These are phyloP conservation scores for Cyclostephanos invisitatus DNA, from an alignment of 108 stramenopile genomes.

Conservation along the genomic window DNA sequence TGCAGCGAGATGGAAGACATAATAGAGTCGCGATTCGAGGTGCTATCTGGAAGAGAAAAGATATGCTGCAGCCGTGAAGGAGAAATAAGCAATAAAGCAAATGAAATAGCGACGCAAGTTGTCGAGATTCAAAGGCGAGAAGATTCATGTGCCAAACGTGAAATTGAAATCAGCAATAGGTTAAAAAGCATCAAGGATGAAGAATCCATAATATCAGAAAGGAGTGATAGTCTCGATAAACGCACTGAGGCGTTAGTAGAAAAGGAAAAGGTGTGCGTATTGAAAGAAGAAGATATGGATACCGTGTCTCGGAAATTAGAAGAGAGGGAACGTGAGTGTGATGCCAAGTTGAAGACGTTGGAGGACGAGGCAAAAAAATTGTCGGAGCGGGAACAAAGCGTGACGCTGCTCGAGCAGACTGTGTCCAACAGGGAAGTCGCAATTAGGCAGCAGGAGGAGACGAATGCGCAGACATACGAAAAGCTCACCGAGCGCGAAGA, in stretches of 20 bases:
- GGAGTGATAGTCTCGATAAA: constrained; percentile 13
- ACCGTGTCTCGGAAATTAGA: neutral
- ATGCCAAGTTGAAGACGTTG: constrained; percentile 4
- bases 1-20: constrained; percentile 28
- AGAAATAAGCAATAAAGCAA: neutral
- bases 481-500: constrained; percentile 8
- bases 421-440: neutral
- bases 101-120: constrained; percentile 6
- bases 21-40: neutral
- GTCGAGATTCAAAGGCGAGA: constrained; percentile 19
- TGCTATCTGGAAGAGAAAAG: constrained; percentile 27
- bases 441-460: neutral
- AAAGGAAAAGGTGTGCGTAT: constrained; percentile 19
- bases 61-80: constrained; percentile 22
- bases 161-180: constrained; percentile 2
- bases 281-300: constrained; percentile 13
- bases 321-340: constrained; percentile 1
- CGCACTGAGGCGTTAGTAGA: constrained; percentile 18
- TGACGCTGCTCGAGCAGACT: neutral
- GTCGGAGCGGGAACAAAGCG: neutral
- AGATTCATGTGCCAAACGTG: constrained; percentile 29
- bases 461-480: neutral
- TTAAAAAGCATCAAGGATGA: constrained; percentile 10
- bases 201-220: constrained; percentile 16
- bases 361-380: neutral